Base-by-base conservation (phyloP, 1,284 basidiomycete genomes). In the Tilletiopsis washingtonensis region DNA sequence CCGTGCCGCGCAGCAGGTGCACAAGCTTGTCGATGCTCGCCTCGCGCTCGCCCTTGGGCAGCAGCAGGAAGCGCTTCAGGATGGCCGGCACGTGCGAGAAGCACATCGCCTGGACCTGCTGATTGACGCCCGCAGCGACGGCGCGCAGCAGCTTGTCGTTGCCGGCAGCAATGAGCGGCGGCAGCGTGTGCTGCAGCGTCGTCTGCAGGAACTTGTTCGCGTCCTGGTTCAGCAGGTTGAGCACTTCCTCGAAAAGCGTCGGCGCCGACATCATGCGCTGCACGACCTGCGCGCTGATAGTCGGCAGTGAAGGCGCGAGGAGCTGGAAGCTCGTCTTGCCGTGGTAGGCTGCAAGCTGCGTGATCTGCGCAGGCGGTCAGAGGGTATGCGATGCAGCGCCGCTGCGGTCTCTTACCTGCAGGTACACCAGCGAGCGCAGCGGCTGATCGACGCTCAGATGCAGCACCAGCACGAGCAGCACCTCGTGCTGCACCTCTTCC, bases 291-390 rank as follows among this genome's bases (percentile, higher is more conserved):
- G 53, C 56, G 23, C 61, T 61, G 24, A 72, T 56, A 12, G 48
- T 48, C 24, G 56, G 59, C 24, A 69, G 54, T 36, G 61, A 57
- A 41, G 63, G 64, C 3, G 53, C 53, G n/a, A 71, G 58, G n/a
- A 72, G 54, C 48, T 69, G 64, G 41, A 60, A 71, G 7, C 60
- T 66, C 5, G 69, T 69, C 47, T 61, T 63, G 40, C 51, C 20
- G 14, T 67, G 59, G 19, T 53, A 45, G 4, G 54, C 49, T 4
- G 67, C 66, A 6, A 71, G 58, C 42, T 69, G 56, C 12, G 61
- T 56, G 20, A 67, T 59, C 40, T 67, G 59, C 3, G 58, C 54
- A 34, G 32, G 17, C 2, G 32, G 32, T 1, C 12, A 34, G 32
- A 34, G 17, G 17, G 32, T 34, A 17, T 12, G 32, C 1, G 17